Evolutionary conservation across 2,329 filamentous ascomycete species (phyloP).

Genomic region (Neofusicoccum umdonicola): DNA sequence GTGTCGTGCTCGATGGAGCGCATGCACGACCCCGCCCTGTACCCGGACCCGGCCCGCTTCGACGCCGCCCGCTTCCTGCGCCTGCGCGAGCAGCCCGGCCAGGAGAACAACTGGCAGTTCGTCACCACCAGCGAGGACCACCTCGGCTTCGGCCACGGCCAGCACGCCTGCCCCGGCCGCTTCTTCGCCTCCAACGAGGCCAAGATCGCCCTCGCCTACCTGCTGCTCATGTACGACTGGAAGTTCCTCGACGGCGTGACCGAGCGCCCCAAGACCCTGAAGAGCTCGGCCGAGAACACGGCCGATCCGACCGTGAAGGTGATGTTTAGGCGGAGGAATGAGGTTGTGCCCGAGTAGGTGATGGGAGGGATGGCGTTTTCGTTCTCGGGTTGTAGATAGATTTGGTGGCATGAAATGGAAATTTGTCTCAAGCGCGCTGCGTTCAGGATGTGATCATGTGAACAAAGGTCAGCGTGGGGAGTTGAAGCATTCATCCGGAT

Average conservation of each 20-base stretch:
- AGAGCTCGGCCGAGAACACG: not conserved
- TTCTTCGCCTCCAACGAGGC: conserved; percentile 21
- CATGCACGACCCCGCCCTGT: conserved; percentile 16
- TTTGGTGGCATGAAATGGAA: no score
- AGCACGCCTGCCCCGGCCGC: conserved; percentile 18
- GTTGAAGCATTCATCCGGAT: not conserved
- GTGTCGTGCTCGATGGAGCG: conserved; percentile 16
- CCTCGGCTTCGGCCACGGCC: conserved; percentile 21
- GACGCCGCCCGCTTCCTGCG: conserved; percentile 20
- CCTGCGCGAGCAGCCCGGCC: conserved; percentile 17
- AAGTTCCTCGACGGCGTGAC: not conserved
- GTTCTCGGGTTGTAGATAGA: no score
- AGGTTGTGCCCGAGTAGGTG: not conserved
- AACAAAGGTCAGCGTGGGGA: not conserved
- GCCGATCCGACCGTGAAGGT: not conserved
- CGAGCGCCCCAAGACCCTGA: not conserved
- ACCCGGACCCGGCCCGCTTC: conserved; percentile 18
- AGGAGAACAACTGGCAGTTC: conserved; percentile 19
- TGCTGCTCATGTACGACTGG: conserved; percentile 21
- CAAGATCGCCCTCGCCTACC: conserved; percentile 17
- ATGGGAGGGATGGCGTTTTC: no score
- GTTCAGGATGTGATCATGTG: no score
- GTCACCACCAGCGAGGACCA: conserved; percentile 21
- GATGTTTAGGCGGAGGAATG: not conserved
- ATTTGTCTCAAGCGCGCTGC: no score